Base-by-base conservation (phyloP, 192 early-diverging fungal genomes). In the Linnemannia zychae region DNA sequence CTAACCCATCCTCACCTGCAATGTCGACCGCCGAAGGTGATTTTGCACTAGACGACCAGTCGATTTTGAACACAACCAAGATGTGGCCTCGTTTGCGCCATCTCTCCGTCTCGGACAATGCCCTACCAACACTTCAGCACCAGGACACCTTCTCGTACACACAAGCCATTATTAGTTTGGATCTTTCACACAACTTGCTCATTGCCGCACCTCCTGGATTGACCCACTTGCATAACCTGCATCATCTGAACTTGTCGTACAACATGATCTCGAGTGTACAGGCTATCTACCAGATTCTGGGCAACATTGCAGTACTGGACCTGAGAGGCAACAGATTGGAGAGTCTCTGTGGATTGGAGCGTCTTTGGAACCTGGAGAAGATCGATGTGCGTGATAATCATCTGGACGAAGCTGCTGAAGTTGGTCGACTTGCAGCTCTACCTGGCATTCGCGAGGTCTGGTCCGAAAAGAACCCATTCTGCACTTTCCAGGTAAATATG, bases 381-480 rank as follows among this genome's bases (percentile, higher is more conserved):
- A 65, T 93, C 13, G 90, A 93, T 71, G 69, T 93, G 17, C 66
- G 92, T n/a, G 89, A 91, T 17, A 93, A 93, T 71, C 75, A 82
- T 36, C 67, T 93, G 63, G 82, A 83, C 16, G 92, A 93, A 44
- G 82, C 84, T n/a, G 87, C 79, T 7, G 92, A 93, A 71, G 73
- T 93, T 40, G 87, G 88, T 6, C 76, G 92, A 37, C 76, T 93
- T 63, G 83, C 88, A 0, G 83, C 86, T 5, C 52, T 93, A 4
- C 90, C 89, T 22, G 87, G 82, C 36, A 87, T 93, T 37, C 79
- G 86, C 38, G 89, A 91, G 40, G 80, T 93, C 31, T 91, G 88
- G 88, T 82, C 90, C 0, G 87, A 88, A n/a, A 88, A 81, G 28
- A 93, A 93, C 47, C 92, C 92, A 31, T 93, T 91, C 57, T 88